Evolutionary conservation across 345 rosid genomes (phyloP).

Genomic region (Laguncularia racemosa): DNA sequence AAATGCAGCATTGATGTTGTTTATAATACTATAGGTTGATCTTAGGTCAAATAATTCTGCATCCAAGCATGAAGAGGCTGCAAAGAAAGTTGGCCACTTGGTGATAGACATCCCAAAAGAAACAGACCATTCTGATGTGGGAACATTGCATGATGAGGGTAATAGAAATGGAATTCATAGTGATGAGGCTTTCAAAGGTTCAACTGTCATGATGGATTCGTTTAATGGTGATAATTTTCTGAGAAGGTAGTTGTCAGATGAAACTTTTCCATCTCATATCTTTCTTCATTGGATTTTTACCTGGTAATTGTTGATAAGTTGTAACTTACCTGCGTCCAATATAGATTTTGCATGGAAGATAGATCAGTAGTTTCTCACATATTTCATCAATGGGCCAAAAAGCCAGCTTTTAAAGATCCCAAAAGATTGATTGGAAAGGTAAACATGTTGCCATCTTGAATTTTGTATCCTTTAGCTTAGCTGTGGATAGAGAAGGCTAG

Average conservation of each 20-base stretch:
- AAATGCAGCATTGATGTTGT: not conserved
- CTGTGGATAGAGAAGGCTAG: not conserved
- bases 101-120: conserved; percentile 9
- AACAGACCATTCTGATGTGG: conserved; percentile 22
- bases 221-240: conserved; percentile 56
- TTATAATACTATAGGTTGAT: conserved; percentile 39
- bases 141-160: conserved; percentile 16
- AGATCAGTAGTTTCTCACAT: conserved; percentile 80
- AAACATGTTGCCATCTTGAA: not conserved
- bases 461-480: not conserved
- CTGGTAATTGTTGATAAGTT: not conserved
- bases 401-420: conserved; percentile 78
- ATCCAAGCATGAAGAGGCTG: conserved; percentile 25
- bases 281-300: not conserved
- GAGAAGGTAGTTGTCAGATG: conserved; percentile 43
- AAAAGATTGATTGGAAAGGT: conserved; percentile 85
- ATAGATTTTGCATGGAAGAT: conserved; percentile 72
- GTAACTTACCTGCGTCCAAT: not conserved
- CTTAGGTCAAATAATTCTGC: conserved; percentile 26
- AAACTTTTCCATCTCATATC: not conserved
- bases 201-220: conserved; percentile 25
- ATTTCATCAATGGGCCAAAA: conserved; percentile 95
- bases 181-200: conserved; percentile 32
- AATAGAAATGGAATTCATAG: conserved; percentile 20
- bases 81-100: conserved; percentile 21